Evolutionary conservation across 1,139 yeast species (phyloP), one percentile per base, ranked within the genome.

Genomic region (Sugiyamaella sp.): DNA sequence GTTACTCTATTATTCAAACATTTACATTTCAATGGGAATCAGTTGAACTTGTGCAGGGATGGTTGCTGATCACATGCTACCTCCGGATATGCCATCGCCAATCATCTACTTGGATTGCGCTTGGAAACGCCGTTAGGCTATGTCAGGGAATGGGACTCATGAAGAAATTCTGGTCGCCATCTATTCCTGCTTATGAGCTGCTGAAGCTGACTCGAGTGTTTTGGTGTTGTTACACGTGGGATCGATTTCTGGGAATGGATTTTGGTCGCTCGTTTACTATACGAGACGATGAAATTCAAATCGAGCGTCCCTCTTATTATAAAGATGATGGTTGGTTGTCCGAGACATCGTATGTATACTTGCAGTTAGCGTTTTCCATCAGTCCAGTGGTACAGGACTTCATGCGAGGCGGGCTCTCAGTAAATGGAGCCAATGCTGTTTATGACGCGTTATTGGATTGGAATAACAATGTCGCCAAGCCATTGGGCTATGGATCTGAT

Each of bases 21-120:
- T 69, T 84, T 46, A 74, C 82, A 44, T 82, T 83, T 65, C 86
- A 84, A 65, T 84, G 88, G 87, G 86, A 83, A 63, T 77, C 84
- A 19, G 77, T 80, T 56, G 89, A 84, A 64, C 73, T 84, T 58
- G 77, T 83, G 37, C 89, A 84, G 64, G 76, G 82, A 39, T 82
- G 88, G 86, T 66, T 82, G 12, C 67, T 84, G 25, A 74, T 81
- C 27, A 68, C 83, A 0, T 62, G 82, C 19, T 84, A 83, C 61
- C 67, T 84, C 39, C 70, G 89, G 42, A 69, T 80, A 2, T 70
- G 81, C 35, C 84, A 82, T 61, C 72, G 86, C 49, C 89, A 84
- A 65, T 77, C 81, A 4, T 76, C 85, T 0, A 71, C 80, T 32
- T 79, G 76, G 71, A 73, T 72, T 60, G 80, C 86, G 0, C 63